Base-by-base conservation (phyloP, 805 yeast genomes). In the Cyberlindnera maclurae region DNA sequence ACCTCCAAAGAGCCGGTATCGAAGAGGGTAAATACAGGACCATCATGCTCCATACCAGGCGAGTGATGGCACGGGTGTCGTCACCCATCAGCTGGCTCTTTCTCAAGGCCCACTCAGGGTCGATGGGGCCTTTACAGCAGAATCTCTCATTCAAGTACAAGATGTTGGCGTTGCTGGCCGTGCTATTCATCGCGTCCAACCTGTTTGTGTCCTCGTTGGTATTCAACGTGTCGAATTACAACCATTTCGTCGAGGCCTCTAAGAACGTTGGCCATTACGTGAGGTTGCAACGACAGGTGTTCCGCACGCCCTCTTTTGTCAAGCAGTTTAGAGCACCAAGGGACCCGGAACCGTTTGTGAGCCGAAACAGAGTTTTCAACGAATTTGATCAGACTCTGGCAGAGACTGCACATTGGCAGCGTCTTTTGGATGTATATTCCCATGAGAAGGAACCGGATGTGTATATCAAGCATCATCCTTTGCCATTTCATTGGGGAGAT, bases 401-500 rank as follows among this genome's bases (percentile, higher is more conserved):
- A 20, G 13, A 15, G 5, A 13, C 16, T 11, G 34, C 27, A 4
- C 15, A 32, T 20, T 20, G 26, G 27, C 20, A 13, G 17, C n/a
- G 22, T 9, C 31, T 29, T 13, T 9, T 29, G 12, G 15, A 34
- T 11, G 37, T 46, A 12, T 47, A 44, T 29, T n/a, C 27, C 15
- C 22, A 26, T 4, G 46, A 53, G 29, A 15, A 24, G 1, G 36
- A 46, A 22, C 57, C 57, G 13, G 49, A 49, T 12, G 16, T 16
- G 1, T 47, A 39, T 22, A 15, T 52, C 11, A 5, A 18, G 11
- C 5, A 33, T 3, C 33, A 53, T 33, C 39, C 39, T 18, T 29
- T 50, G 8, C 40, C 42, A 10, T 49, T 51, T 42, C 57, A 62
- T 48, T 62, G 64, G 68, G 58, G 55, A 33, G 63, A 55, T 34